phyloP scores from a whole-genome alignment of 1,139 yeast genomes.

The Taphrina confusa region DNA sequence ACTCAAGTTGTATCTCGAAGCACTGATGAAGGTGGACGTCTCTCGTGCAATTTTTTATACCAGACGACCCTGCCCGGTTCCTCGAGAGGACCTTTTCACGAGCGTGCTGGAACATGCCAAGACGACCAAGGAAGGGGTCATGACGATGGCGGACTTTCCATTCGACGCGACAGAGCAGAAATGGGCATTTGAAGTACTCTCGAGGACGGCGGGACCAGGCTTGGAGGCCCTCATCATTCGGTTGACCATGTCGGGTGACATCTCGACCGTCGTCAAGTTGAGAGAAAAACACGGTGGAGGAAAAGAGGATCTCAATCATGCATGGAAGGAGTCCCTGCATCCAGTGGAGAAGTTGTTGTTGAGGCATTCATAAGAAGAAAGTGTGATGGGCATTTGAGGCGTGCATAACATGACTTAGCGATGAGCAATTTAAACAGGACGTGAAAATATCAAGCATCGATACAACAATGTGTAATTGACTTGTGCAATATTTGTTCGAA shows the following conservation, averaged over 20 bases:
- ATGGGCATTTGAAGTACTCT: conserved; percentile 24
- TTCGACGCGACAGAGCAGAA: conserved; percentile 10
- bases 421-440: too few species aligned
- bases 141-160: conserved; percentile 12
- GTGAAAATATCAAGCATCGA: too few species aligned
- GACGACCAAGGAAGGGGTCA: not conserved
- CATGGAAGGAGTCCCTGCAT: not conserved
- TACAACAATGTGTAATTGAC: too few species aligned
- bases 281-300: conserved; percentile 18
- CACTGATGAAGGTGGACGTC: conserved; percentile 13
- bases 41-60: conserved; percentile 23
- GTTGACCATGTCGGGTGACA: conserved; percentile 22
- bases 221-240: conserved; percentile 25
- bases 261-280: conserved; percentile 10
- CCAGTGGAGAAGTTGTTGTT: not conserved
- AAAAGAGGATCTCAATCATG: not conserved
- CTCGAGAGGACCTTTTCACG: conserved; percentile 10
- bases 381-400: not conserved
- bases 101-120: conserved; percentile 7
- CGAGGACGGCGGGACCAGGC: conserved; percentile 2
- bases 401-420: not conserved
- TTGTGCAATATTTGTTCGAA: too few species aligned
- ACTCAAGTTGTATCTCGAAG: conserved; percentile 4
- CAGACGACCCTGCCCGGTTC: not conserved
- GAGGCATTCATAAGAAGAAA: not conserved